Percentiles rank a stretch among this genome's conserved stretches.
phyloP scores from a whole-genome alignment of 2,329 filamentous ascomycete species.

The Periconia sp. region DNA sequence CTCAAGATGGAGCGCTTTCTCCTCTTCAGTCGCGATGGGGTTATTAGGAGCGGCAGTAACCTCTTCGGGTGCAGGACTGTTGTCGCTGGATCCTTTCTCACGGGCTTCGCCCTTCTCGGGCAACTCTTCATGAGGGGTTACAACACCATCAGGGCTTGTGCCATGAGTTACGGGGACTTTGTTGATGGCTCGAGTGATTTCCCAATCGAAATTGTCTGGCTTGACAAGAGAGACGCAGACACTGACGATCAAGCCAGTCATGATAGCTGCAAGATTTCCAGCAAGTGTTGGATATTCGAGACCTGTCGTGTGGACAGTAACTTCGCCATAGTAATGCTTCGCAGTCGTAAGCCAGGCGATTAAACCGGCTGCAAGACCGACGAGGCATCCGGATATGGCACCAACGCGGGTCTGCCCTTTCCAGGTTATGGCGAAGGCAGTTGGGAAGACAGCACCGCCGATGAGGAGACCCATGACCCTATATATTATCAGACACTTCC shows the following conservation, averaged over 20 bases:
- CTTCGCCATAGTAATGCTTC: constrained; percentile 44
- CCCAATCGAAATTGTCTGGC: constrained; percentile 48
- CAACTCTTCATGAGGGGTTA: constrained; percentile 9
- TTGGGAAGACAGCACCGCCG: constrained; percentile 49
- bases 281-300: constrained; percentile 47
- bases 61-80: constrained; percentile 5
- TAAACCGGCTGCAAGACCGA: constrained; percentile 42
- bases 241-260: constrained; percentile 41
- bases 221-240: constrained; percentile 44
- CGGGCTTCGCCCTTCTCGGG: constrained; percentile 12
- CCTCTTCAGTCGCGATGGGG: constrained; percentile 24
- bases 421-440: constrained; percentile 47
- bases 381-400: constrained; percentile 41
- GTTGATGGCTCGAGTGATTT: constrained; percentile 47
- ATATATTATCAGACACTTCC: no score
- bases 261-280: constrained; percentile 44
- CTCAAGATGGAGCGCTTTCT: constrained; percentile 27
- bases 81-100: constrained; percentile 13
- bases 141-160: constrained; percentile 7
- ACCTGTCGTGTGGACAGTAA: constrained; percentile 49
- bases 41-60: constrained; percentile 6
- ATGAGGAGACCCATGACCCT: constrained; percentile 51
- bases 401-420: constrained; percentile 38
- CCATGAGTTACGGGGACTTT: constrained; percentile 23
- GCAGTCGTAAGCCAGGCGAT: constrained; percentile 47